phyloP scores from a whole-genome alignment of 176 grass and related monocot genomes.

The Olyra latifolia region DNA sequence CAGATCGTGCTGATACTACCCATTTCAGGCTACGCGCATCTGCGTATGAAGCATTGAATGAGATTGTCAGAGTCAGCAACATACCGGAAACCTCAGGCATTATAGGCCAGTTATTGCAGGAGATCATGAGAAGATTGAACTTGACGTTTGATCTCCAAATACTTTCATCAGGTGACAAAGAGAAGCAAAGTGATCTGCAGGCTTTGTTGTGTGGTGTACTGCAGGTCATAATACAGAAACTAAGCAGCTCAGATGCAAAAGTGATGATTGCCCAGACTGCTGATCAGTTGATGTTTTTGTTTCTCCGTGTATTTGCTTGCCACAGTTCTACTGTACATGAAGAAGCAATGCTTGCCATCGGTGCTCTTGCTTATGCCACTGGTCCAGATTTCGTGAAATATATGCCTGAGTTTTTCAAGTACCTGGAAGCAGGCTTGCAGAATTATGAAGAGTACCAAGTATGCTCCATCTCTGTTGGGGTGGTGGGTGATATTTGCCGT shows the following conservation, averaged over 20 bases:
- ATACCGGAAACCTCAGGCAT: conserved; percentile 60
- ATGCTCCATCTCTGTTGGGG: conserved; percentile 82
- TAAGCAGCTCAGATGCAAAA: conserved; percentile 71
- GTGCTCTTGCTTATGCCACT: conserved; percentile 92
- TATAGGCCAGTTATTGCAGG: conserved; percentile 53
- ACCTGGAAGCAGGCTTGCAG: conserved; percentile 77
- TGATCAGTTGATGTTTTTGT: conserved; percentile 83
- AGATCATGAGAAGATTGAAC: conserved; percentile 77
- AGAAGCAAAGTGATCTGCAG: conserved; percentile 82
- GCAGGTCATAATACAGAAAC: conserved; percentile 91
- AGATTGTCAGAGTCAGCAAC: conserved; percentile 81
- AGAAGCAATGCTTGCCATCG: conserved; percentile 92
- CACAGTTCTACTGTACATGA: conserved; percentile 83
- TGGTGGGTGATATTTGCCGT: conserved; percentile 86
- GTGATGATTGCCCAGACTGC: conserved; percentile 62
- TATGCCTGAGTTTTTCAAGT: conserved; percentile 79
- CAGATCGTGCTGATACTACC: conserved; percentile 61
- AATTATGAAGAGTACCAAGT: conserved; percentile 94
- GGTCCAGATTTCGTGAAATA: conserved; percentile 82
- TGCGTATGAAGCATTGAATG: conserved; percentile 91
- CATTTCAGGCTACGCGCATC: conserved; percentile 75
- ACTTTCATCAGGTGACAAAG: conserved; percentile 64
- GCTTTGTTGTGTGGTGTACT: conserved; percentile 81
- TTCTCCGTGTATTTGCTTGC: conserved; percentile 78
- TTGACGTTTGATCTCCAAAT: conserved; percentile 69